Evolutionary conservation across 2,329 filamentous ascomycete genomes (phyloP), one percentile per base, ranked within the genome.

Genomic region (Epichloe amarillans): DNA sequence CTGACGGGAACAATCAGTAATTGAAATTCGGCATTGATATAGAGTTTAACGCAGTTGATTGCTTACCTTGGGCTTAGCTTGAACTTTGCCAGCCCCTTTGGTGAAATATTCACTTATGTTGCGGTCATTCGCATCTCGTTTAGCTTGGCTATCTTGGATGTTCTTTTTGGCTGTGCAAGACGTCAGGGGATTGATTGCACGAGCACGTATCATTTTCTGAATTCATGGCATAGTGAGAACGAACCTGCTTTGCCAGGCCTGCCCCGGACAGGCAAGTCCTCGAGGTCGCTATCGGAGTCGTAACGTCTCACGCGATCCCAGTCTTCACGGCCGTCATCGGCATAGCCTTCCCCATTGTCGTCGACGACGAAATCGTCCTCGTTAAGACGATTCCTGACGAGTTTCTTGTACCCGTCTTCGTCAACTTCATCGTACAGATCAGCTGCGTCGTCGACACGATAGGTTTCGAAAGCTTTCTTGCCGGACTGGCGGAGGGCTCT

Each of bases 301-400:
- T 84, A 80, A 55, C 77, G 74, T 53, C 75, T 75, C 56, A 84
- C 76, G 59, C 85, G 80, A 67, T 91, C 83, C 90, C 91, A 91
- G 60, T 97, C 93, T 69, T 95, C 90, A 50, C 93, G 84, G 54
- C 93, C 93, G 63, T 97, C 93, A 65, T 97, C 91, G 57, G 88
- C 91, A 62, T 98, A 98, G 38, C 93, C 91, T 64, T 91, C 88
- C 62, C 91, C 91, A 71, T 96, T 95, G 71, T 98, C 93, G 72
- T 97, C 93, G 53, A 98, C 90, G 49, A 98, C 91, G 62, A 98
- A 98, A 70, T 98, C 93, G 61, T 98, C 93, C 61, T 95, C 77
- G 63, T 97, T 87, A 48, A 98, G 75, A 45, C 93, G 84, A 51
- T 84, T 82, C 41, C 93, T 81, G 14, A 98, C 89, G 57, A 97